Base-by-base conservation (phyloP, 2,329 filamentous ascomycete genomes). In the Hypoxylon rubiginosum region DNA sequence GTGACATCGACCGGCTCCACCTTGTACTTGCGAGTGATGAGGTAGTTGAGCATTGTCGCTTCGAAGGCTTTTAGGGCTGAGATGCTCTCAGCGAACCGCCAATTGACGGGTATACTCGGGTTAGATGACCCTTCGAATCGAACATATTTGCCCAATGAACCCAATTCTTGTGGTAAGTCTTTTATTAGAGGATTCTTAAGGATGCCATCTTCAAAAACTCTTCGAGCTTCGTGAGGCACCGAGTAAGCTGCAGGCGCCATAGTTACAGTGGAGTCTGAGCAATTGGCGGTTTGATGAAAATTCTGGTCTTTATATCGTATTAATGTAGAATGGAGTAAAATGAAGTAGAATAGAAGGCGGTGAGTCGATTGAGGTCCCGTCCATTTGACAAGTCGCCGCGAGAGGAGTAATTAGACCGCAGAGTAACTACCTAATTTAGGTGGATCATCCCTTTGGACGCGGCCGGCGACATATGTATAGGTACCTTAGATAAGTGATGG, bases 1-100 rank as follows among this genome's bases (percentile, higher is more conserved):
- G 78, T 75, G 6, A 83, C 75, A 19, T 80, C 74, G 17, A 78
- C 73, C 0, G 82, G 77, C 13, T 78, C 74, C 3, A 79, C 26
- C 0, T 74, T 73, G 64, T 86, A 86, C 64, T 85, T 85, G n/a
- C 76, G 75, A 52, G 79, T 77, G 7, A 86, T 58, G 9, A 86
- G 72, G 0, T 78, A 76, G 51, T 80, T 82, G 28, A 85, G 67
- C 66, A 85, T 76, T 0, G 79, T 78, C 8, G 83, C 84, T 69
- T 86, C 83, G 17, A 84, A 73, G 1, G 76, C 84, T 70, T 85
- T 86, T 28, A 86, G 67, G 1, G 83, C 76, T 0, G 84, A 79
- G 0, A 85, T 81, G 50, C 83, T 85, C 71, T 87, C 85, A 2
- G 85, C 84, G 54, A 86, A 85, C 2, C 85, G 79, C 85, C 86